Base-by-base conservation (phyloP, 2,329 filamentous ascomycete genomes). In the Achaetomium macrosporum region DNA sequence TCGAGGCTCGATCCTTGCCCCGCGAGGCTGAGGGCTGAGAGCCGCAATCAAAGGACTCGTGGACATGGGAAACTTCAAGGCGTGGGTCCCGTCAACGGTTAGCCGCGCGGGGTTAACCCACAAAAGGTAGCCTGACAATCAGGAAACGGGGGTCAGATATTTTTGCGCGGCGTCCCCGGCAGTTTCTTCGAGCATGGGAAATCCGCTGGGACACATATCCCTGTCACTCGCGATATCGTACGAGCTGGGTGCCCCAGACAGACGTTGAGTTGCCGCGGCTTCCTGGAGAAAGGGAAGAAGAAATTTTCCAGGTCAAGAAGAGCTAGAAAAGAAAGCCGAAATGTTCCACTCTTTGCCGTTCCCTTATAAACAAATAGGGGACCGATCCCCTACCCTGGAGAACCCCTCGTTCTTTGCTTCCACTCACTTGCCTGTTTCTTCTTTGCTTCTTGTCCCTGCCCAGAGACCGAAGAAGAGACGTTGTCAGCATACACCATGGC, bases 401-500 rank as follows among this genome's bases (percentile, higher is more conserved):
- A 25, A 25, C 25, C 4, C 25, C 25, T 25, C 25, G 25, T 7
- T 25, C 7, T 7, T 25, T 25, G 25, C 30, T 25, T 29, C 17
- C 33, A 35, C 7, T 33, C 20, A 19, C n/a, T 30, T 15, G 13
- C 20, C 16, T 8, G 5, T 30, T 29, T 11, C 25, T 4, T 25
- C 13, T 20, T 35, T 36, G 12, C 11, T 13, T 48, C 20, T 16
- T 4, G 15, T 36, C 29, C 16, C 31, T 20, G 31, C n/a, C 17
- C 3, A 8, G 3, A 8, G 2, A 37, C 35, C 12, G 7, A 37
- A 16, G 12, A 37, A n/a, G 13, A 37, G 6, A n/a, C 35, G 8
- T 8, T 5, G n/a, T 3, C 11, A 9, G 3, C 33, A 5, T 12
- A 45, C n/a, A n/a, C 45, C 47, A 68, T 68, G 66, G 54, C 66